Evolutionary conservation across 2,329 filamentous ascomycete genomes (phyloP), one percentile per base, ranked within the genome.

Genomic region (Tetracladium maxilliforme): DNA sequence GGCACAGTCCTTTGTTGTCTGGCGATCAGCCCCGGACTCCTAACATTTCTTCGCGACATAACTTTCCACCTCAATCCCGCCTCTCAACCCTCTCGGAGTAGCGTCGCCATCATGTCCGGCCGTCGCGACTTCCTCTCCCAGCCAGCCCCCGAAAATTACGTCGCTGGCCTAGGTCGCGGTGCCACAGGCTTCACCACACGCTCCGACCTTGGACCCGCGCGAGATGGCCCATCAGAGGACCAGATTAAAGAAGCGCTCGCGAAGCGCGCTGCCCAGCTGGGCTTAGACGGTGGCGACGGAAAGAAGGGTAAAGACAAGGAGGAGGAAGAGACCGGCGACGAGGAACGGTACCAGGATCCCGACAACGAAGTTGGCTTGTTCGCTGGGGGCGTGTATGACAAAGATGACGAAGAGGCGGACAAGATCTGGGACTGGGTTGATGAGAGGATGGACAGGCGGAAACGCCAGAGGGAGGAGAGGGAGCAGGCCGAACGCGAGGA

Each of bases 221-320:
- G 87, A 42, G 87, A 94, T 58, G 90, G 90, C 10, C 90, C 90
- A 24, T 93, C 81, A 32, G 87, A 94, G 42, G 90, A 98, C 48
- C 87, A 95, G 55, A 94, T 98, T 56, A 94, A 95, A 51, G 90
- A 93, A 51, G 86, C 83, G 33, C 77, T 98, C 39, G 86, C 86
- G 24, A 94, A 94, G 54, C 76, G 92, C 41, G 87, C 90, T 6
- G 80, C 82, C 29, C 72, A 81, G 44, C 68, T 95, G 1, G 87
- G 86, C 6, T 49, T 69, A n/a, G 49, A 49, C 22, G 70, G 70
- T 6, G 70, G 68, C 26, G 68, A 73, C 28, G 78, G 80, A 41
- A 77, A 79, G 33, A 42, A 48, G 42, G 47, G 49, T 20, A 62
- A 66, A 32, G 66, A 70, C 11, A 58, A 63, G 24, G 74, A 79